Evolutionary conservation across 2,329 filamentous ascomycete species (phyloP), one percentile per base, ranked within the genome.

Genomic region (Paraphoma chrysanthemicola): DNA sequence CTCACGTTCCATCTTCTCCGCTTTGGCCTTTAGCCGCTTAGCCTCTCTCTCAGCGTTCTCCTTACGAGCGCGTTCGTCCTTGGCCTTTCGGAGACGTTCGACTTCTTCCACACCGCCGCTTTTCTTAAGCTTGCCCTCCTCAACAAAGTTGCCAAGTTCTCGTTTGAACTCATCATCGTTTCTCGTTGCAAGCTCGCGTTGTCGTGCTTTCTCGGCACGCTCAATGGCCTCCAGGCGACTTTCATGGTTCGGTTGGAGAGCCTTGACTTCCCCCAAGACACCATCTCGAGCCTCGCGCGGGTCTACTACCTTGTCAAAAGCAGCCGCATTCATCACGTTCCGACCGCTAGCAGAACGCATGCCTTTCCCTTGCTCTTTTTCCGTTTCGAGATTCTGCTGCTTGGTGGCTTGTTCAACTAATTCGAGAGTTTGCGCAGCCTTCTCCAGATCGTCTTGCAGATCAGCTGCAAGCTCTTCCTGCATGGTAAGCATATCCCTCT

Each of bases 321-420:
- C 68, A 1, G 75, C 72, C 12, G 76, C 75, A 48, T 72, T 70
- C 36, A 76, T 45, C 14, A 70, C 55, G 48, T 69, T 72, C 14
- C 70, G 71, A 39, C 74, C 73, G 43, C 83, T 84, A n/a, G 86
- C 86, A 5, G 82, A 82, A 51, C 77, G 76, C 42, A 66, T 70
- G 47, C 82, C 76, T n/a, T 70, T 81, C 4, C 63, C 72, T 42
- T 74, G 78, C 6, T 85, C 85, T 48, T 86, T 85, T 46, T 81
- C 85, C 57, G 90, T 89, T 74, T 96, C 92, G 78, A 96, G 71
- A 53, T 86, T 91, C 75, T 99, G 95, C 78, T 98, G 93, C 79
- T 96, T 97, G n/a, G 93, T 98, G 8, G 95, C 95, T 78, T 98
- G 91, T 78, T 99, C 95, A 14, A 99, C 95, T 0, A 99, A 86